phyloP scores from a whole-genome alignment of 768 basidiomycete species.

The Candolleomyces eurysporus region DNA sequence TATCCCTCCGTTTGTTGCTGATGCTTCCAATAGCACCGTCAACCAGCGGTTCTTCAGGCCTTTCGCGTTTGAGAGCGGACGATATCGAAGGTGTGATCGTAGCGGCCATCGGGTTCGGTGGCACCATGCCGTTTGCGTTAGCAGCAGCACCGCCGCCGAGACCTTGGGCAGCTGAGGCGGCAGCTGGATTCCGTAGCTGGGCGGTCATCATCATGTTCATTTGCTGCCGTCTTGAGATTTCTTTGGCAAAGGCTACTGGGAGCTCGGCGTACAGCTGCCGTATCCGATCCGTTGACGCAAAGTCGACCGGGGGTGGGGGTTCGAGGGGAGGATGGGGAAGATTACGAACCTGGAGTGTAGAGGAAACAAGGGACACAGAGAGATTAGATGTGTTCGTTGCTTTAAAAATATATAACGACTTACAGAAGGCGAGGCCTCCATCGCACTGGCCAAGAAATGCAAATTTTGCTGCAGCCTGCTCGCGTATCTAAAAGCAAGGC shows the following conservation, averaged over 20 bases:
- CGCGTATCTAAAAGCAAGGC: conserved; percentile 45
- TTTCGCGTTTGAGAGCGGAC: conserved; percentile 53
- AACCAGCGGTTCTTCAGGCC: conserved; percentile 49
- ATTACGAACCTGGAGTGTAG: not conserved
- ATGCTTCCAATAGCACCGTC: conserved; percentile 12
- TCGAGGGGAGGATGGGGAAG: conserved; percentile 36
- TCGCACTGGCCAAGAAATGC: conserved; percentile 66
- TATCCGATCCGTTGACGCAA: conserved; percentile 56
- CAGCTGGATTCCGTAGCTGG: conserved; percentile 6
- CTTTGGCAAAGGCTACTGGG: conserved; percentile 59
- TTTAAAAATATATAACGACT: conserved; percentile 16
- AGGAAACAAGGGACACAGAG: conserved; percentile 1
- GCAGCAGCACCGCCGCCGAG: not conserved
- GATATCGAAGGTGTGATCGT: conserved; percentile 9
- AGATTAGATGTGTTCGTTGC: conserved; percentile 3
- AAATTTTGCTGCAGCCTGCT: conserved; percentile 68
- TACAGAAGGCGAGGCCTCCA: conserved; percentile 54
- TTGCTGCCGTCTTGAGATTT: conserved; percentile 45
- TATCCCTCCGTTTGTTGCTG: conserved; percentile 64
- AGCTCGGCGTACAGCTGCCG: conserved; percentile 62
- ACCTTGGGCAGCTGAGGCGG: not conserved
- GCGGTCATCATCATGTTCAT: conserved; percentile 5
- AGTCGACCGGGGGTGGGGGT: conserved; percentile 49
- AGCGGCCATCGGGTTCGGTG: not conserved
- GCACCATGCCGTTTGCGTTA: not conserved